Percentiles rank a stretch among this genome's conserved stretches.
Evolutionary conservation across 345 rosid species (phyloP).

Genomic region (Rhodomyrtus tomentosa): DNA sequence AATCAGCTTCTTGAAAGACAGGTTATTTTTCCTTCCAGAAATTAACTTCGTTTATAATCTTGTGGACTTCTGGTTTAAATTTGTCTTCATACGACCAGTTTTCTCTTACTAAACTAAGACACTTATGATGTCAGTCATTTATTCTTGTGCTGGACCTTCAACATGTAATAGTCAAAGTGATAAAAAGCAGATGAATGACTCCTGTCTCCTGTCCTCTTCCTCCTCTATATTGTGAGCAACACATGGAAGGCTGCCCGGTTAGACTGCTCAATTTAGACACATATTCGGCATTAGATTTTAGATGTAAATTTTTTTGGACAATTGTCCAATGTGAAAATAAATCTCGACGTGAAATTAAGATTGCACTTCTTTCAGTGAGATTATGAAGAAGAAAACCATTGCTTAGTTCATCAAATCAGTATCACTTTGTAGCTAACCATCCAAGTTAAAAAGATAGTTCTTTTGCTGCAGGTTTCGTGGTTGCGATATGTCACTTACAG

Average conservation of each 20-base stretch:
- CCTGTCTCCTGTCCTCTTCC: background rate
- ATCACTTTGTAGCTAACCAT: background rate
- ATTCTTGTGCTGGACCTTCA: background rate
- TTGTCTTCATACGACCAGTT: background rate
- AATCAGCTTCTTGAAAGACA: slow-evolving; percentile 96
- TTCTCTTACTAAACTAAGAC: background rate
- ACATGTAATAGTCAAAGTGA: background rate
- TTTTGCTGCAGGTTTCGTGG: background rate
- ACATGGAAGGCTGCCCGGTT: background rate
- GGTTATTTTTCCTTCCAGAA: slow-evolving; percentile 23
- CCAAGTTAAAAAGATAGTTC: background rate
- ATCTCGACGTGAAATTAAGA: background rate
- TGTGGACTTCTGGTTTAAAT: background rate
- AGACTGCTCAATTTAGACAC: background rate
- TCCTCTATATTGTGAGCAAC: background rate
- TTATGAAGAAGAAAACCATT: background rate
- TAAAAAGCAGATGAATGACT: background rate
- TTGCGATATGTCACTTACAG: background rate
- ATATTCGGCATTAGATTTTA: background rate
- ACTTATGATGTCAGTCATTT: background rate
- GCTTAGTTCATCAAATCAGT: background rate
- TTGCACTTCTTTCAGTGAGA: background rate
- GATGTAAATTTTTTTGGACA: background rate
- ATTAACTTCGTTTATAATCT: background rate
- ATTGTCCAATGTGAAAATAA: background rate